These are phyloP conservation scores for Gossypium stocksii DNA, from an alignment of 345 rosid species.

Conservation along the genomic window DNA sequence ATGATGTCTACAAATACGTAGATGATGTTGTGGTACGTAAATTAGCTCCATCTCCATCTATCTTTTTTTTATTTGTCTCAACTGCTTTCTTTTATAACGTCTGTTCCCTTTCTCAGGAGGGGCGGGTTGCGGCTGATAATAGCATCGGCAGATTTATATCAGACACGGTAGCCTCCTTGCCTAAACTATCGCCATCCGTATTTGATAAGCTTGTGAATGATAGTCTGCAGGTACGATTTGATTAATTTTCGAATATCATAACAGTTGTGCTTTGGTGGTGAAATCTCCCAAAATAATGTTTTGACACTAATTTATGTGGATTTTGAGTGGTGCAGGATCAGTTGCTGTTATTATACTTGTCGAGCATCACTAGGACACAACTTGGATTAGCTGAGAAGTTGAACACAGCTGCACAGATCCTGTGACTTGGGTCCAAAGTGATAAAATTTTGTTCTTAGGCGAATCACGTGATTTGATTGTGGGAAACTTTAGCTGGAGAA, in stretches of 20 bases:
- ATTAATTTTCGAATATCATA: background rate
- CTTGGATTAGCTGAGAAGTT: constrained; percentile 85
- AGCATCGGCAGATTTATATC: constrained; percentile 67
- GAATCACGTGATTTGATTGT: background rate
- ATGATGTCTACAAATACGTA: constrained; percentile 72
- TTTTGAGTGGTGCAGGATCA: constrained; percentile 52
- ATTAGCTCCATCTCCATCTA: background rate
- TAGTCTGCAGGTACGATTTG: constrained; percentile 65
- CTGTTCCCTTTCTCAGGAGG: constrained; percentile 51
- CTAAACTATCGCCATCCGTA: constrained; percentile 60
- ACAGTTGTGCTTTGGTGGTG: background rate
- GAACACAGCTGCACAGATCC: constrained; percentile 90
- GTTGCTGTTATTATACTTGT: constrained; percentile 71
- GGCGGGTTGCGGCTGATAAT: constrained; percentile 61
- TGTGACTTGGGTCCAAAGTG: constrained; percentile 20
- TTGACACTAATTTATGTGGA: background rate
- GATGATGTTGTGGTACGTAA: constrained; percentile 83
- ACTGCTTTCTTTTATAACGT: background rate
- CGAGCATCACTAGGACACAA: constrained; percentile 95
- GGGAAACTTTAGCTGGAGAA: background rate
- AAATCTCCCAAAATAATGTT: background rate
- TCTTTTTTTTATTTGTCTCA: background rate
- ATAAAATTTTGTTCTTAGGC: background rate
- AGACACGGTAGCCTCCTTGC: constrained; percentile 65
- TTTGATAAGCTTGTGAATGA: constrained; percentile 88